Conservation (phyloP, 305 asterid genomes). For the Striga hermonthica region DNA sequence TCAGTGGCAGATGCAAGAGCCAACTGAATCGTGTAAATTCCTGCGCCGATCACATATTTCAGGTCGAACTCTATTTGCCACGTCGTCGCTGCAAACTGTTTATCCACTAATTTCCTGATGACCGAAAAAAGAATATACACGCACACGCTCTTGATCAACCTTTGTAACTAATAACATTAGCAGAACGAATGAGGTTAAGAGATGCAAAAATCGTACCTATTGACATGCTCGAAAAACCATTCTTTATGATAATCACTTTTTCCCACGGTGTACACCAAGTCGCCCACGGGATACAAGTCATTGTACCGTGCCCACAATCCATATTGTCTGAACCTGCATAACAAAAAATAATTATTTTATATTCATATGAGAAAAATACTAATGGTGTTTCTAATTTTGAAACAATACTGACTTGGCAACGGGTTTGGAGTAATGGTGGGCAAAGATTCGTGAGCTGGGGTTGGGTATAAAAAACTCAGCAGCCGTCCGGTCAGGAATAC, state of each 20-base stretch:
- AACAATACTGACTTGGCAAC: slow-evolving; percentile 33
- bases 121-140: background rate
- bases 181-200: background rate
- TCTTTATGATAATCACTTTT: slow-evolving; percentile 39
- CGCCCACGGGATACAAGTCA: slow-evolving; percentile 37
- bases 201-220: slow-evolving; percentile 35
- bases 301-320: slow-evolving; percentile 53
- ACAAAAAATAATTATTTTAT: background rate
- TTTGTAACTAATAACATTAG: background rate
- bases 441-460: slow-evolving; percentile 35
- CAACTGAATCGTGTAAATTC: slow-evolving; percentile 50
- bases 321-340: slow-evolving; percentile 48
- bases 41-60: slow-evolving; percentile 21
- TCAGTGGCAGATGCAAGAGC: slow-evolving; percentile 55
- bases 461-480: slow-evolving; percentile 59
- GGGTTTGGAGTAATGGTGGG: slow-evolving; percentile 27
- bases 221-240: slow-evolving; percentile 63
- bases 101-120: slow-evolving; percentile 34
- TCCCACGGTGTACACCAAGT: slow-evolving; percentile 46
- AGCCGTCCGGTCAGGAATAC: slow-evolving; percentile 61
- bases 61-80: slow-evolving; percentile 52
- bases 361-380: background rate
- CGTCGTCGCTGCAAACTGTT: slow-evolving; percentile 33
- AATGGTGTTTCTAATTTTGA: background rate
- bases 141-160: too few relatives aligned